phyloP scores from a whole-genome alignment of 2,329 filamentous ascomycete species.

The Neonectria faginata region DNA sequence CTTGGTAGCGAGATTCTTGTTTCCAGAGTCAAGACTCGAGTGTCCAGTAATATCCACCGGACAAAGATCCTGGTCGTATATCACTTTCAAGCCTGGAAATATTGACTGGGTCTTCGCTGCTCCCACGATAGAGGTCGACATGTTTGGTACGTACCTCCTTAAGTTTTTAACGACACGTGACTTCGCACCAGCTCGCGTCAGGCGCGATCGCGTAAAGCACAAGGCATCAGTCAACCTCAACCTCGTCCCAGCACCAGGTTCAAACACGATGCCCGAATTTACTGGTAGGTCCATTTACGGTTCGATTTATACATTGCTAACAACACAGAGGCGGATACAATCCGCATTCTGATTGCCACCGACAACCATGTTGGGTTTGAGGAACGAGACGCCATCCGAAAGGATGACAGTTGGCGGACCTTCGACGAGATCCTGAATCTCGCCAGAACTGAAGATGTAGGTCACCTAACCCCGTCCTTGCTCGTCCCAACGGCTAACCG shows the following conservation, averaged over 20 bases:
- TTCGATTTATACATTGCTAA: slow-evolving; percentile 17
- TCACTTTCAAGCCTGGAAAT: neutral
- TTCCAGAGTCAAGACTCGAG: neutral
- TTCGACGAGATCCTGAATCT: slow-evolving; percentile 96
- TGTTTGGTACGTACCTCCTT: neutral
- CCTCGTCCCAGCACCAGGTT: neutral
- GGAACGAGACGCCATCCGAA: slow-evolving; percentile 92
- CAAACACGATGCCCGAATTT: slow-evolving; percentile 46
- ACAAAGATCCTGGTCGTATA: neutral
- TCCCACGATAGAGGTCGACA: neutral
- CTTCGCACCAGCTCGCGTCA: slow-evolving; percentile 23
- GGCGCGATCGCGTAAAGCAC: slow-evolving; percentile 25
- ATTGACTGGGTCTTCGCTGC: neutral
- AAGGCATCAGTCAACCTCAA: slow-evolving; percentile 4
- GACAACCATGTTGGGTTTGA: slow-evolving; percentile 99
- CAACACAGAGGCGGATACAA: slow-evolving; percentile 77
- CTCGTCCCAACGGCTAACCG: slow-evolving; percentile 1
- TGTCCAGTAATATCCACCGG: neutral
- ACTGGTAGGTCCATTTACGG: slow-evolving; percentile 38
- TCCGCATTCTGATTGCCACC: slow-evolving; percentile 92
- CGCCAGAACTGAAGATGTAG: slow-evolving; percentile 83
- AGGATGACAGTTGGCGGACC: slow-evolving; percentile 95
- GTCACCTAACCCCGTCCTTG: slow-evolving; percentile 23
- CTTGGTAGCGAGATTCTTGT: neutral
- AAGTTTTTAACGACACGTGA: slow-evolving; percentile 13